Evolutionary conservation across 148 eudicot species (phyloP).

Genomic region (Diospyros kaki): DNA sequence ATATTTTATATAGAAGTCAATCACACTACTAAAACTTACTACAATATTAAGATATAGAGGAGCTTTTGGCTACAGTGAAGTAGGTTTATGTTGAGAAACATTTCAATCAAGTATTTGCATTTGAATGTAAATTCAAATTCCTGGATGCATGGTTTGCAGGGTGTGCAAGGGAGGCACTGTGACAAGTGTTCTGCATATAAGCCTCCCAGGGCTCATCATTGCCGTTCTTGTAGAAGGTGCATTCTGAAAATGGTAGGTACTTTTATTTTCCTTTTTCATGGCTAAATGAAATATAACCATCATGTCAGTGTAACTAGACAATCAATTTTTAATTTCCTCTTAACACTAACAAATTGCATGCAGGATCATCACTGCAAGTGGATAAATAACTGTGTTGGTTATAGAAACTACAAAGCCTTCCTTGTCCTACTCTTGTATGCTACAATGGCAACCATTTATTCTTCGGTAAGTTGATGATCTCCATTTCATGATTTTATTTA

Average conservation of each 20-base stretch:
- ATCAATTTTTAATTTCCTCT: not conserved
- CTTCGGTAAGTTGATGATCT: constrained; percentile 36
- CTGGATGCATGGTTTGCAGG: constrained; percentile 24
- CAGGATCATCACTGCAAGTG: constrained; percentile 79
- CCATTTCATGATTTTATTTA: constrained; percentile 3
- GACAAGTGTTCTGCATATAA: constrained; percentile 59
- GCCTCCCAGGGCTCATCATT: constrained; percentile 77
- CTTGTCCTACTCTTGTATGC: constrained; percentile 49
- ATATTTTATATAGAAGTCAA: not conserved
- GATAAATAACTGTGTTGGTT: constrained; percentile 77
- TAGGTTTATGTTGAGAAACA: too few species aligned
- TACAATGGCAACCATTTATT: constrained; percentile 39
- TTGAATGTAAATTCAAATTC: not conserved
- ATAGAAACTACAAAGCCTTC: constrained; percentile 59
- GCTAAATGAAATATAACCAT: not conserved
- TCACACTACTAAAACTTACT: too few species aligned
- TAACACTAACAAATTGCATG: constrained; percentile 8
- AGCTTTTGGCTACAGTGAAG: too few species aligned
- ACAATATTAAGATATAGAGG: too few species aligned
- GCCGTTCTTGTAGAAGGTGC: constrained; percentile 58
- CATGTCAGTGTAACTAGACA: not conserved
- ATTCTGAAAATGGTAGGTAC: constrained; percentile 53
- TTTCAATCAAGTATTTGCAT: not conserved
- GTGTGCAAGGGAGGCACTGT: constrained; percentile 27
- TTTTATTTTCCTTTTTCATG: not conserved